phyloP scores from a whole-genome alignment of 768 basidiomycete genomes.

The Suillus paluster region DNA sequence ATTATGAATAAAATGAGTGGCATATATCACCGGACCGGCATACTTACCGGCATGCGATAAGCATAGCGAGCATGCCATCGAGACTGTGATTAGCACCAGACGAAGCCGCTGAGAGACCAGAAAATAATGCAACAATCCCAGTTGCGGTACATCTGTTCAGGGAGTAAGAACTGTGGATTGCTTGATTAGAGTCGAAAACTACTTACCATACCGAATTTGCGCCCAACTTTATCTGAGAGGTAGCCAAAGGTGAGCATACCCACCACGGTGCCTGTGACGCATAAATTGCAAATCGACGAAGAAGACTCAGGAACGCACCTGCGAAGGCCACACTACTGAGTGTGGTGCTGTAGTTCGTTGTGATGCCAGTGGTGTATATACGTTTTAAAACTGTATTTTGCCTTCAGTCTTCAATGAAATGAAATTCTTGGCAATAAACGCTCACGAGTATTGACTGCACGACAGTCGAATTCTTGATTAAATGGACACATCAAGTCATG shows the following conservation, averaged over 20 bases:
- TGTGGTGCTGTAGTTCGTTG: constrained; percentile 57
- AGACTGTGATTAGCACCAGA: constrained; percentile 75
- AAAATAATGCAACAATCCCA: constrained; percentile 84
- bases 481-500: neutral
- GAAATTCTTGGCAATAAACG: constrained; percentile 6
- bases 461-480: constrained; percentile 8
- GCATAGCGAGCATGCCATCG: constrained; percentile 75
- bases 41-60: constrained; percentile 74
- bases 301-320: constrained; percentile 76
- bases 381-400: constrained; percentile 61
- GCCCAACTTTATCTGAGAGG: constrained; percentile 84
- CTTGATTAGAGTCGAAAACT: neutral
- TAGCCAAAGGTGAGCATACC: constrained; percentile 86
- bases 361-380: constrained; percentile 63
- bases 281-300: constrained; percentile 66
- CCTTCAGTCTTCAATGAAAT: constrained; percentile 9
- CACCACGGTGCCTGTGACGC: constrained; percentile 79
- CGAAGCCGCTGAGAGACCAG: constrained; percentile 81
- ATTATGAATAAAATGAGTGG: neutral
- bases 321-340: constrained; percentile 78
- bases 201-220: constrained; percentile 85
- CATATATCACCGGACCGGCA: neutral
- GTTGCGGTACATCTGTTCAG: constrained; percentile 75
- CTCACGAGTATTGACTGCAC: constrained; percentile 70
- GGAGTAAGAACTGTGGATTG: constrained; percentile 18